Percentiles rank a stretch among this genome's conserved stretches.
Evolutionary conservation across 192 early-diverging fungal species (phyloP).

Genomic region (Paraglomus brasilianum): DNA sequence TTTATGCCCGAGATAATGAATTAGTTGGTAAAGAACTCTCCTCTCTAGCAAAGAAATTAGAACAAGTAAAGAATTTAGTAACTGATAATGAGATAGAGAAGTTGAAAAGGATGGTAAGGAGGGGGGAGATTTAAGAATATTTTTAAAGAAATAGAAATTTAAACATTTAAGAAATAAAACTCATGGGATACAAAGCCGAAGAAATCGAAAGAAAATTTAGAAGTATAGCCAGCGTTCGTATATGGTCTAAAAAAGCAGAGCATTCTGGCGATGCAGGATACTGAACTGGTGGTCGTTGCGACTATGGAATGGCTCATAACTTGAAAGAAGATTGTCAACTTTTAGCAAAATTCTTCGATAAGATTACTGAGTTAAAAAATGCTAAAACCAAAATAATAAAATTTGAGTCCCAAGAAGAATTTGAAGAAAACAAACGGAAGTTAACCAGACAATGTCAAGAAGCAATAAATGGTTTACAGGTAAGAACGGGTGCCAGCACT

Average conservation of each 20-base stretch:
- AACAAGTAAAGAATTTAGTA: constrained; percentile 1
- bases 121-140: constrained; percentile 10
- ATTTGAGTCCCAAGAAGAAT: background rate
- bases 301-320: background rate
- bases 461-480: background rate
- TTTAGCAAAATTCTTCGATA: constrained; percentile 13
- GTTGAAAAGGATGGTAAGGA: background rate
- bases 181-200: too few relatives aligned
- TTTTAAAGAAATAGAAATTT: background rate
- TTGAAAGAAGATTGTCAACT: constrained; percentile 2
- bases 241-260: background rate
- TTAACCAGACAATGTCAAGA: background rate
- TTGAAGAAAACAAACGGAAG: background rate
- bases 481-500: background rate
- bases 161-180: too few relatives aligned
- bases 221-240: background rate
- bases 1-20: too few relatives aligned
- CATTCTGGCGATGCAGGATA: constrained; percentile 19
- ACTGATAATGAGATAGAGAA: background rate
- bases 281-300: constrained; percentile 8
- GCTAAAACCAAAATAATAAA: background rate
- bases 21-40: too few relatives aligned
- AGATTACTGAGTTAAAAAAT: background rate
- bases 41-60: background rate
- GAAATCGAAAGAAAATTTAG: too few relatives aligned